These are phyloP conservation scores for Massarina eburnea DNA, from an alignment of 2,329 filamentous ascomycete species.

Conservation along the genomic window DNA sequence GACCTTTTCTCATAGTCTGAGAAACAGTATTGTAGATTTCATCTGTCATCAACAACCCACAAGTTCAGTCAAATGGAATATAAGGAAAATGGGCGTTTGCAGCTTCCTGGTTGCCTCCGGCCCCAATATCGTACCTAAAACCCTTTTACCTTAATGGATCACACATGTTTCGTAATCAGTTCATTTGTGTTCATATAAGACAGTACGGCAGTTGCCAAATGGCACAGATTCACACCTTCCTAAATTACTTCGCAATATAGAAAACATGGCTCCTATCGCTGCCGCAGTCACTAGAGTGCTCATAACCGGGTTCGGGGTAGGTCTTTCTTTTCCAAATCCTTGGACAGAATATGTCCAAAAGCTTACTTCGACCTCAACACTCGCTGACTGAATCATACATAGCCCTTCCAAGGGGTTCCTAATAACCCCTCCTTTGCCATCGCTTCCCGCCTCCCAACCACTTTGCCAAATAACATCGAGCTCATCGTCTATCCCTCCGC, in stretches of 20 bases:
- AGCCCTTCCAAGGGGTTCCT: slow-evolving; percentile 74
- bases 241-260: slow-evolving; percentile 1
- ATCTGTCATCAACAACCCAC: too few species aligned
- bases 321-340: slow-evolving; percentile 7
- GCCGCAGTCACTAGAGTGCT: slow-evolving; percentile 41
- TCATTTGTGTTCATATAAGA: slow-evolving; percentile 1
- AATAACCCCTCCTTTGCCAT: slow-evolving; percentile 83
- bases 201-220: not conserved
- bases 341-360: not conserved
- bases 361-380: not conserved
- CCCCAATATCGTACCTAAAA: too few species aligned
- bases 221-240: too few species aligned
- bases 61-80: too few species aligned
- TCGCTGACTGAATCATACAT: slow-evolving; percentile 1
- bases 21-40: too few species aligned
- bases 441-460: slow-evolving; percentile 63
- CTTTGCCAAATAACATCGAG: slow-evolving; percentile 46
- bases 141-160: not conserved
- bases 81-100: not conserved
- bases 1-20: too few species aligned
- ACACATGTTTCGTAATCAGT: not conserved
- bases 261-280: slow-evolving; percentile 14
- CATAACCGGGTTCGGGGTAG: slow-evolving; percentile 49
- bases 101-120: not conserved
- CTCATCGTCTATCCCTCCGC: slow-evolving; percentile 67